These are phyloP conservation scores for Zygosaccharomyces lentus DNA, from an alignment of 805 yeast species.

Conservation along the genomic window DNA sequence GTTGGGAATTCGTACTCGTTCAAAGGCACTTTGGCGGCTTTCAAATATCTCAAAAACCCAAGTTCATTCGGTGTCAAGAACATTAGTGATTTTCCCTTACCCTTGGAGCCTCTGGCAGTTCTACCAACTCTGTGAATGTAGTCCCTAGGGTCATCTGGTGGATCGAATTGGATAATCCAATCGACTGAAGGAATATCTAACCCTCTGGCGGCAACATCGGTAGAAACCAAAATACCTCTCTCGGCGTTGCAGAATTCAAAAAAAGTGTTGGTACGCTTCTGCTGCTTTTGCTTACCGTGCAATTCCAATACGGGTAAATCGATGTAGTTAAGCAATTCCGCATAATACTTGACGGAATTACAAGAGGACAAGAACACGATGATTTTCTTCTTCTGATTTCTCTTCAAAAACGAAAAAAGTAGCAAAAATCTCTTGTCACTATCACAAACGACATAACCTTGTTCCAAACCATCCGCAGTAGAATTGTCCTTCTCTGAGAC, in stretches of 20 bases:
- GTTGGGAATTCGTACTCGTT: constrained; percentile 96
- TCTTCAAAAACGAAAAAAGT: constrained; percentile 86
- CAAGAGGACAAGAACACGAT: constrained; percentile 95
- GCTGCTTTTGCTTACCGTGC: constrained; percentile 98
- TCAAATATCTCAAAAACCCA: constrained; percentile 90
- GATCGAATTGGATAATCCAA: constrained; percentile 98
- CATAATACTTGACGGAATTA: constrained; percentile 93
- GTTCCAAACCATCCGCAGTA: constrained; percentile 96
- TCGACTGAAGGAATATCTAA: constrained; percentile 97
- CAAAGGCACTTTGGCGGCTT: constrained; percentile 95
- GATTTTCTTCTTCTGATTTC: constrained; percentile 85
- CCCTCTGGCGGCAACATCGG: constrained; percentile 99
- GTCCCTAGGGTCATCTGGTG: constrained; percentile 99
- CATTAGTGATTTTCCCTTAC: constrained; percentile 92
- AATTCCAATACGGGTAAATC: constrained; percentile 94
- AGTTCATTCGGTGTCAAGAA: constrained; percentile 90
- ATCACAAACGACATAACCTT: constrained; percentile 97
- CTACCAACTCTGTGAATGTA: constrained; percentile 98
- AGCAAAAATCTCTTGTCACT: constrained; percentile 89
- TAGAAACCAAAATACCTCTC: constrained; percentile 87
- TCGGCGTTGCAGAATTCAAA: constrained; percentile 97
- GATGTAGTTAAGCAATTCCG: constrained; percentile 90
- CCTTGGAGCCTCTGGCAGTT: constrained; percentile 91
- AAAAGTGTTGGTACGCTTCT: constrained; percentile 95
- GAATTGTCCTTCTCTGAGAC: constrained; percentile 78